Conservation (phyloP, 768 basidiomycete species). For the Dacryopinax primogenitus region DNA sequence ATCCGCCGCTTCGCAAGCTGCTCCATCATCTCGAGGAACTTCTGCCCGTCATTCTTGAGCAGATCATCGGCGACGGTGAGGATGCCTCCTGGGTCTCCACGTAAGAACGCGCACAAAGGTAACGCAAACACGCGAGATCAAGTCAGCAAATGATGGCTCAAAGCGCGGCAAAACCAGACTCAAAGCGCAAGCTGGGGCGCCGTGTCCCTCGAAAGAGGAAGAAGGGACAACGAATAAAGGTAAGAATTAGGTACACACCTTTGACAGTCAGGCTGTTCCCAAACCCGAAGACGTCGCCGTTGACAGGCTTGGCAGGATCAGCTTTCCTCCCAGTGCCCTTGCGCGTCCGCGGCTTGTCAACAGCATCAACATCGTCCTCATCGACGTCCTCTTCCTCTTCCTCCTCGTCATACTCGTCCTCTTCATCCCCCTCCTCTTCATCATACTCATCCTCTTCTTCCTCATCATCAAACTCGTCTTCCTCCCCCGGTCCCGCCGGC, state of each 20-base stretch:
- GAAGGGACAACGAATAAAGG: conserved; percentile 12
- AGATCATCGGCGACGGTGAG: conserved; percentile 97
- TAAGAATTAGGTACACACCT: conserved; percentile 27
- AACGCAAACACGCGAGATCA: conserved; percentile 5
- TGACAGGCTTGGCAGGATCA: conserved; percentile 12
- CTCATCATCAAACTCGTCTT: conserved; percentile 33
- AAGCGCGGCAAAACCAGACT: conserved; percentile 5
- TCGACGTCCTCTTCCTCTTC: conserved; percentile 46
- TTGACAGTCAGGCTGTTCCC: conserved; percentile 69
- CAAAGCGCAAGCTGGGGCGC: neutral
- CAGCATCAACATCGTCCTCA: conserved; percentile 45
- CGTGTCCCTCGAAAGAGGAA: neutral
- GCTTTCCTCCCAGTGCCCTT: conserved; percentile 13
- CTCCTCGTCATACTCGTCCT: conserved; percentile 39
- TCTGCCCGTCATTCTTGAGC: conserved; percentile 95
- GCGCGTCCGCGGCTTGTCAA: conserved; percentile 18
- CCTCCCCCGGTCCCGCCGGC: conserved; percentile 32
- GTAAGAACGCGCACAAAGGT: conserved; percentile 19
- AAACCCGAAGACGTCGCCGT: conserved; percentile 66
- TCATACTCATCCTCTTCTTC: conserved; percentile 48
- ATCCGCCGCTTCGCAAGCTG: conserved; percentile 89
- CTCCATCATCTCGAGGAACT: conserved; percentile 99
- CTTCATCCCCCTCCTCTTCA: conserved; percentile 24
- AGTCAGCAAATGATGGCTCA: conserved; percentile 9
- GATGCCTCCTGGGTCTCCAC: conserved; percentile 73